Base-by-base conservation (phyloP, 2,329 filamentous ascomycete genomes). In the Pleurostoma richardsiae region DNA sequence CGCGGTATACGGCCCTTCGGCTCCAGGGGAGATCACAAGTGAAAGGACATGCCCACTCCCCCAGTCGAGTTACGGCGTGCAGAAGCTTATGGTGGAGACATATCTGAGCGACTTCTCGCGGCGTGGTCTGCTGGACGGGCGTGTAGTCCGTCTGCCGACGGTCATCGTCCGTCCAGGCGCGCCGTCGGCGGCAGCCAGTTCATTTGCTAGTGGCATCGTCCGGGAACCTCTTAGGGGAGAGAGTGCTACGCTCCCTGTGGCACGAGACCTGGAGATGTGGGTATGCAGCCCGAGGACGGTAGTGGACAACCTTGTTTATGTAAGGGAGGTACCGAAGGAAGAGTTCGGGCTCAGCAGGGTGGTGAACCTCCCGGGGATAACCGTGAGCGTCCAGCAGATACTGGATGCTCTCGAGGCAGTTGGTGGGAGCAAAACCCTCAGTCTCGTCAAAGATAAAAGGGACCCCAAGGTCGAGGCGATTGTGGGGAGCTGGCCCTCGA, bases 31-130 rank as follows among this genome's bases (percentile, higher is more conserved):
- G 4, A 70, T 79, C 1, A 70, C 68, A 10, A 57, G 54, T 27
- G 62, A 65, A 42, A 65, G 72, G 49, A 67, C 59, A 4, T 61
- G 70, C 11, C 73, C 79, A 1, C 77, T 74, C 27, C 80, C 80
- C 0, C 71, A 80, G 50, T 74, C 72, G 10, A 77, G 72, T 5
- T 85, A 85, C 53, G 82, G 82, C 4, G 73, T 76, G 0, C 74
- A 83, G 58, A 85, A 85, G 59, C 66, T 84, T 44, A 80, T 84
- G 53, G 73, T 78, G 45, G 81, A 85, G 60, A 72, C 71, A 2
- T 61, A 81, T 4, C 60, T 82, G 48, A 80, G 80, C 54, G 79
- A 82, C 39, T 27, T 53, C 29, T 66, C 64, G 5, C 67, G 82
- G 2, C 53, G 78, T 6, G 75, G 77, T 0, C 70, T 81, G 38